phyloP scores from a whole-genome alignment of 192 early-diverging fungal species.

The Gaertneriomyces sp. region DNA sequence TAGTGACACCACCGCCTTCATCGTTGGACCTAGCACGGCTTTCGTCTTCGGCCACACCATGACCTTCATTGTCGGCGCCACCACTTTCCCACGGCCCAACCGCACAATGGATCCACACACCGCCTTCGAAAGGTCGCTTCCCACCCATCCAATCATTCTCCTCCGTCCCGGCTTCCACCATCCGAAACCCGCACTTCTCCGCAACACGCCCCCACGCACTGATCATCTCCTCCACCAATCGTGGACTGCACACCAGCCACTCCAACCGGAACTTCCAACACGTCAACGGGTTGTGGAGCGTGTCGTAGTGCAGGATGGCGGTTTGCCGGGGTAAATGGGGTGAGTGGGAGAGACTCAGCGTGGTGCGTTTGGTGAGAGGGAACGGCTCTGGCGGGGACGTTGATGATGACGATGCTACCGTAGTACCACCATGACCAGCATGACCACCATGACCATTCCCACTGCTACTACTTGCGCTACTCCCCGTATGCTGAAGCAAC shows the following conservation, averaged over 20 bases:
- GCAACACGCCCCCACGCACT: slow-evolving; percentile 74
- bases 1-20: too few relatives aligned
- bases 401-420: background rate
- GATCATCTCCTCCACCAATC: slow-evolving; percentile 82
- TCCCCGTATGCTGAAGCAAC: background rate
- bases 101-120: background rate
- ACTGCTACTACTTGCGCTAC: slow-evolving; percentile 11
- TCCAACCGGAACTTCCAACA: slow-evolving; percentile 92
- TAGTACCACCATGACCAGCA: background rate
- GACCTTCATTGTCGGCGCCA: too few relatives aligned
- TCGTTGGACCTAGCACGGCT: too few relatives aligned
- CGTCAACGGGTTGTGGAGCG: slow-evolving; percentile 77
- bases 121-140: background rate
- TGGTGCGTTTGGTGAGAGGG: slow-evolving; percentile 63
- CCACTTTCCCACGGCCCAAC: too few relatives aligned
- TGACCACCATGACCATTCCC: background rate
- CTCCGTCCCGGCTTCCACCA: slow-evolving; percentile 84
- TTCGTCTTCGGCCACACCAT: too few relatives aligned
- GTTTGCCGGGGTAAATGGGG: slow-evolving; percentile 74
- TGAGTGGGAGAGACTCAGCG: slow-evolving; percentile 81
- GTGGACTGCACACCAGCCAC: slow-evolving; percentile 92
- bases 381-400: slow-evolving; percentile 27
- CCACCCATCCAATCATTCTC: slow-evolving; percentile 49
- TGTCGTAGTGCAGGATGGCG: slow-evolving; percentile 85
- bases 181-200: slow-evolving; percentile 79